Evolutionary conservation across 164 flowering plant genomes (phyloP).

Genomic region (Vitis rupestris): DNA sequence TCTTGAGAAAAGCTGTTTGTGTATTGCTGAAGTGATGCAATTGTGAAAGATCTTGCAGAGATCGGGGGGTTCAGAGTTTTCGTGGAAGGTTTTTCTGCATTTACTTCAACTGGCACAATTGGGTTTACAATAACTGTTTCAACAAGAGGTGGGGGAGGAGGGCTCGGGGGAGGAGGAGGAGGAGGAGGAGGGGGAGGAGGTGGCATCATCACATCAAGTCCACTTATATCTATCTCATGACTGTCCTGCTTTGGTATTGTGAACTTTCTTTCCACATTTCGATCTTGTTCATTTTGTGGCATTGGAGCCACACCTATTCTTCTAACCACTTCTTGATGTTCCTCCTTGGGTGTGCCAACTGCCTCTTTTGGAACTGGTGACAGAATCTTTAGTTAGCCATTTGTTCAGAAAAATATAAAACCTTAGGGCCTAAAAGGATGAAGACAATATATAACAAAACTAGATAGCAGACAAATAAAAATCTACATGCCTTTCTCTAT

Average conservation of each 20-base stretch:
- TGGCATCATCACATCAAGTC: constrained; percentile 26
- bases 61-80: constrained; percentile 20
- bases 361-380: constrained; percentile 38
- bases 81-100: constrained; percentile 23
- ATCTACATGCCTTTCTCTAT: constrained; percentile 41
- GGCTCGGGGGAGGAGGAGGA: constrained; percentile 49
- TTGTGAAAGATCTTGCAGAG: constrained; percentile 58
- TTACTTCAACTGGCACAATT: constrained; percentile 28
- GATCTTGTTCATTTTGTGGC: constrained; percentile 25
- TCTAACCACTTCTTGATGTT: constrained; percentile 22
- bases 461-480: not conserved
- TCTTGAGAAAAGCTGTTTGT: constrained; percentile 87
- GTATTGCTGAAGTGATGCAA: constrained; percentile 86
- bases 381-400: constrained; percentile 3
- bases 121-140: constrained; percentile 47
- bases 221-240: constrained; percentile 41
- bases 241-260: constrained; percentile 21
- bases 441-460: not conserved
- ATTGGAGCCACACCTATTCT: constrained; percentile 27
- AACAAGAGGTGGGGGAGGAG: constrained; percentile 32
- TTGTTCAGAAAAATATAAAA: not conserved
- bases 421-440: not conserved
- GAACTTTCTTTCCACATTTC: constrained; percentile 22
- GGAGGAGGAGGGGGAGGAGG: constrained; percentile 34
- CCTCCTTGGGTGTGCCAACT: constrained; percentile 31